Base-by-base conservation (phyloP, 495 filamentous ascomycete genomes). In the Lophiotrema nucula region DNA sequence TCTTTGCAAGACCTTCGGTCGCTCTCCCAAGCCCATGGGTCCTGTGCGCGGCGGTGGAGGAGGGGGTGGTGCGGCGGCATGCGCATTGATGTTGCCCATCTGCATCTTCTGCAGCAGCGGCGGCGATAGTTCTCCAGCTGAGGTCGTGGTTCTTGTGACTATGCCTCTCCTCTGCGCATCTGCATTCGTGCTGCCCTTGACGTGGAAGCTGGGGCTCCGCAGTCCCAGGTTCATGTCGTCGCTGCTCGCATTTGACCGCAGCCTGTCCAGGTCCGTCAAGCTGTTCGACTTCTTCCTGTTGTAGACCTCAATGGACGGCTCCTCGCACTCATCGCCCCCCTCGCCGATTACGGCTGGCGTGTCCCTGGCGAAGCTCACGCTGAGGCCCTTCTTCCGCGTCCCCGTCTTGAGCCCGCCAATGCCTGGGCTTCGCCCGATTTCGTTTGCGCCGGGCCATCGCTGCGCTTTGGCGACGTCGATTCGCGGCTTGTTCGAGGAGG, bases 281-380 rank as follows among this genome's bases (percentile, higher is more conserved):
- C 58, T 53, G 49, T 60, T 42, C 27, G 57, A 37, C 47, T 56
- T 62, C 53, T 52, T 76, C 45, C 64, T 70, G 63, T 72, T 76
- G 0, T 81, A 82, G 16, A 95, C 84, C 64, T 92, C 88, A 18
- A 81, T 75, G 0, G 83, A 79, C 4, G 87, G 86, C 3, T 74
- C 70, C 33, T 88, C 84, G 38, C 85, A 83, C 59, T 95, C 90
- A 70, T 95, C 90, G 13, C 91, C 91, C 21, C 91, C 91, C 65
- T 88, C 83, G 22, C 91, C 91, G 70, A 96, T 95, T 46, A 95
- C 67, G 31, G 88, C 87, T 15, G 89, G 88, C 54, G 74, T 73
- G 19, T 71, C 77, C 46, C 85, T 77, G 6, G 73, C 80, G 66
- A 95, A 96, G 39, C 77, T 79, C n/a, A 95, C 90, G 16, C 70